Base-by-base conservation (phyloP, 495 filamentous ascomycete genomes). In the Talaromyces stipitatus region DNA sequence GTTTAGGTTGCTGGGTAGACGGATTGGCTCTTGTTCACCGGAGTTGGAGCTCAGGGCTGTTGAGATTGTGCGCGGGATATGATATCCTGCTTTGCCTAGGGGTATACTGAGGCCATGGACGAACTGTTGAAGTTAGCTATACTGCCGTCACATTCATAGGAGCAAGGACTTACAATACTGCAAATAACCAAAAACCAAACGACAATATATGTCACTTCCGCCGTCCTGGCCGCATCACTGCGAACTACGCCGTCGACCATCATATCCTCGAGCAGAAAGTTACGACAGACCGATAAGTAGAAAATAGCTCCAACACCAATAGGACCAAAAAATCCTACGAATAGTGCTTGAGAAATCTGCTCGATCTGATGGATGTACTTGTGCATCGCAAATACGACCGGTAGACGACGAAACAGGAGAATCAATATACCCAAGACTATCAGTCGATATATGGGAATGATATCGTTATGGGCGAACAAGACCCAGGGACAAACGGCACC, bases 221-320 rank as follows among this genome's bases (percentile, higher is more conserved):
- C 72, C 9, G 94, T 71, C 16, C 74, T 67, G 27, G 72, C 62
- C 6, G 89, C 86, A 66, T 96, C 91, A 47, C 72, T 76, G 28
- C 90, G 80, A 18, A 82, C 69, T 28, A 78, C 62, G 2, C 81
- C 85, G 56, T 85, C 77, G 3, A 86, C 74, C 8, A 71, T 78
- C 52, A 88, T 72, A 4, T 70, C 57, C 5, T 61, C 59, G 0
- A 82, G 66, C 0, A 82, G 67, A 60, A 89, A 95, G 38, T 92
- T 86, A 1, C 87, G 72, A 30, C 80, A 84, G 61, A 95, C 74
- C 60, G 90, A 92, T 20, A 96, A 78, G 65, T 96, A 96, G 69
- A 95, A 96, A 43, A 96, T 79, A 3, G 91, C 90, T 45, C 87
- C 90, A 5, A 96, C 90, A n/a, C 92, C 92, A 58, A 97, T 92